Base-by-base conservation (phyloP, 768 basidiomycete genomes). In the Botryobasidium botryosum region DNA sequence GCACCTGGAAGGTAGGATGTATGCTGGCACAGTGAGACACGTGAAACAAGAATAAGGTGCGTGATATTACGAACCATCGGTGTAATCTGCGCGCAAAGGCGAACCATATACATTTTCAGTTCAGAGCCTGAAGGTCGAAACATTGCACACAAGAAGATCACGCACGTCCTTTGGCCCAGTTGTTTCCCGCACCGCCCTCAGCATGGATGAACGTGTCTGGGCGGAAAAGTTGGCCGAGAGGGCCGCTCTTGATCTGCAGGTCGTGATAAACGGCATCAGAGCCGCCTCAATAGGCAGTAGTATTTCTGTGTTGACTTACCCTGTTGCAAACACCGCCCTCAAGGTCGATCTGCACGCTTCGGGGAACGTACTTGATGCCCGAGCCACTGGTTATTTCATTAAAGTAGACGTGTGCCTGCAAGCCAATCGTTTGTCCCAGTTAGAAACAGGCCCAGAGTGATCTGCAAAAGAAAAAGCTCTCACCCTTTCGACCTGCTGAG, bases 131-230 rank as follows among this genome's bases (percentile, higher is more conserved):
- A n/a, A n/a, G n/a, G n/a, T n/a, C n/a, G n/a, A 33, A 5, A 3
- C 48, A 43, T 40, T 21, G 20, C 10, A 39, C 13, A 42, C 28
- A 42, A 28, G 28, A 12, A 27, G 17, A 45, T 13, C 43, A 62
- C 79, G 63, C 53, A 84, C 83, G 84, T 70, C 84, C 86, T 64
- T 94, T 92, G 13, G 87, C 88, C 83, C 86, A 94, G 51, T 91
- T 92, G 55, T 96, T 94, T 15, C 88, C 90, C 1, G 88, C 77
- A 40, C 75, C 70, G 46, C 65, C 63, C 35, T 69, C 61, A 5
- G 75, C 69, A 29, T 72, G 71, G 38, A 90, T 58, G 57, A 71
- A 92, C 2, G 85, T 92, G 57, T 90, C 87, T 2, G 91, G 91
- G 40, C 78, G 72, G 64, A 90, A 94, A 5, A 97, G 67, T 6